phyloP scores from a whole-genome alignment of 768 basidiomycete genomes.

The Pilatotrama ljubarskyi region DNA sequence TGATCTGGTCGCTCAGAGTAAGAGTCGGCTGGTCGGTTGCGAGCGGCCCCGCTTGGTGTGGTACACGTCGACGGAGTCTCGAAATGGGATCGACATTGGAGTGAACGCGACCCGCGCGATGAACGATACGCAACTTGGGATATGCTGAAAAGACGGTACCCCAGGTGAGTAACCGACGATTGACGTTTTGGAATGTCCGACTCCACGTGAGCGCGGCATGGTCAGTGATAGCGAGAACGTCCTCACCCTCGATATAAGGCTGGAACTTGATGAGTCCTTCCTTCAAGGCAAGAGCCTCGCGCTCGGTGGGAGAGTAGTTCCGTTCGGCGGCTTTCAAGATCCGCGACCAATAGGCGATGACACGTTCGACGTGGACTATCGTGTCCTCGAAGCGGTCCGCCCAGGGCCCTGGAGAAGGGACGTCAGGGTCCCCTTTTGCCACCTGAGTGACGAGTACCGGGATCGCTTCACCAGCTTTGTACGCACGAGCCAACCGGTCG shows the following conservation, averaged over 20 bases:
- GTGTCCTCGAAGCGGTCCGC: constrained; percentile 24
- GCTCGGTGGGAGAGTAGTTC: constrained; percentile 29
- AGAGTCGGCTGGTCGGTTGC: background rate
- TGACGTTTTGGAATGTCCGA: constrained; percentile 39
- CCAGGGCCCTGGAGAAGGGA: constrained; percentile 14
- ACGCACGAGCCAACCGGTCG: constrained; percentile 19
- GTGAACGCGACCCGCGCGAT: constrained; percentile 40
- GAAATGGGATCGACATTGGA: constrained; percentile 44
- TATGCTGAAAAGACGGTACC: constrained; percentile 39
- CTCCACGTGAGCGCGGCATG: constrained; percentile 38
- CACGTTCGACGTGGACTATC: constrained; percentile 24
- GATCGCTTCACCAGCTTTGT: constrained; percentile 4
- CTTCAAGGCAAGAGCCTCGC: constrained; percentile 26
- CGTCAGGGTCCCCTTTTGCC: constrained; percentile 8
- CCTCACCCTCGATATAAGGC: constrained; percentile 27
- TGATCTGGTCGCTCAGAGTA: background rate
- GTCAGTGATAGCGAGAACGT: constrained; percentile 23
- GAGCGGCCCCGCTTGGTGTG: constrained; percentile 23
- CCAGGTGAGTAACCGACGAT: constrained; percentile 38
- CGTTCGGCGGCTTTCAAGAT: constrained; percentile 26
- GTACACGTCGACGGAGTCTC: constrained; percentile 28
- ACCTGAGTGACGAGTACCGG: constrained; percentile 17
- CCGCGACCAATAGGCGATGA: constrained; percentile 30
- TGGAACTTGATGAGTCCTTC: constrained; percentile 31
- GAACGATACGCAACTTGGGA: constrained; percentile 38